These are phyloP conservation scores for Panicum hallii DNA, from an alignment of 202 grass and related monocot genomes.

Conservation along the genomic window DNA sequence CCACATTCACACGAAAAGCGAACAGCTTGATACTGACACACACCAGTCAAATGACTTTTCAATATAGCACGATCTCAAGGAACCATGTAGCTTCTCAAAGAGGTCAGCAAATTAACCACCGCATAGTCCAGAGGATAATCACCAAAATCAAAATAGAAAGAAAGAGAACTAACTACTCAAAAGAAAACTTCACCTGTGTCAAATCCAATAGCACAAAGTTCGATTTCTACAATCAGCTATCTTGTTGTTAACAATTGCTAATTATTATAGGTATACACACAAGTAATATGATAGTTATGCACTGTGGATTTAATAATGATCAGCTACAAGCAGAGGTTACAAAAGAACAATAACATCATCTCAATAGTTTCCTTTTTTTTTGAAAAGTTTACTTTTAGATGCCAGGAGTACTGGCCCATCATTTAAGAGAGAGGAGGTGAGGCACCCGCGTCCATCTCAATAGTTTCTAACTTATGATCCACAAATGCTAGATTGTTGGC, in stretches of 20 bases:
- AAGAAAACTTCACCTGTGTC: not conserved
- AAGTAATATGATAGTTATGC: not conserved
- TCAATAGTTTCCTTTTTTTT: not conserved
- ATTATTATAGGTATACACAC: not conserved
- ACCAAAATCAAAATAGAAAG: not conserved
- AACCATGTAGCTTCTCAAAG: not conserved
- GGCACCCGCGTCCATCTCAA: not conserved
- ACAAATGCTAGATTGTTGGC: not conserved
- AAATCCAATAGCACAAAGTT: not conserved
- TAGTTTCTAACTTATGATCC: not conserved
- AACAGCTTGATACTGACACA: conserved; percentile 13
- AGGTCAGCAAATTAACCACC: not conserved
- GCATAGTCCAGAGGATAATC: not conserved
- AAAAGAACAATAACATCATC: not conserved
- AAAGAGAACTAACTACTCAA: not conserved
- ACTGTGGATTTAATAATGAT: too few species aligned
- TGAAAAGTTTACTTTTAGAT: too few species aligned
- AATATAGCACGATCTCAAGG: not conserved
- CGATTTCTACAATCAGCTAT: not conserved
- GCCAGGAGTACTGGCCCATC: too few species aligned
- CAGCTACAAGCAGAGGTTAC: not conserved
- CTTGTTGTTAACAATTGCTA: not conserved
- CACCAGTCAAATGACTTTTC: conserved; percentile 11
- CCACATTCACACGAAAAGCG: not conserved
- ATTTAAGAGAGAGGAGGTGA: too few species aligned